Evolutionary conservation across 345 rosid genomes (phyloP).

Genomic region (Eucalyptus grandis): DNA sequence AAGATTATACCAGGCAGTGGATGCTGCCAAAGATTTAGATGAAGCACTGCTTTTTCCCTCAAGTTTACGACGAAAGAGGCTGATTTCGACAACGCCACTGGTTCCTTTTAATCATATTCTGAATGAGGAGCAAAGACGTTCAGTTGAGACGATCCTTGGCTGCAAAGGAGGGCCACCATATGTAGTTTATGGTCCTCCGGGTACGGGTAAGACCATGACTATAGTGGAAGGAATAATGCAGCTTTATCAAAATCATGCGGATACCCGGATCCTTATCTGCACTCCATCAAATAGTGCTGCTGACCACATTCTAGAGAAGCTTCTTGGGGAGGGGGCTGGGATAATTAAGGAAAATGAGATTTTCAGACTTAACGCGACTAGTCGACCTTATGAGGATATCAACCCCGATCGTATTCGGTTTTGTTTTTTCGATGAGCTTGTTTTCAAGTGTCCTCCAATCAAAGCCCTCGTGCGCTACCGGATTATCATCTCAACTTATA

Average conservation of each 20-base stretch:
- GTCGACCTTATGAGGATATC: conserved; percentile 62
- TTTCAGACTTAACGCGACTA: conserved; percentile 79
- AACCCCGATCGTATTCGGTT: conserved; percentile 44
- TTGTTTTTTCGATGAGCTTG: conserved; percentile 54
- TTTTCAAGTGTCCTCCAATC: conserved; percentile 71
- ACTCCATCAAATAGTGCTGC: conserved; percentile 94
- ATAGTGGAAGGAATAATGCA: conserved; percentile 78
- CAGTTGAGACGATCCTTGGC: conserved; percentile 71
- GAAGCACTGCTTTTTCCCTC: conserved; percentile 55
- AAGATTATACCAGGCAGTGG: conserved; percentile 68
- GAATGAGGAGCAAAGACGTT: conserved; percentile 68
- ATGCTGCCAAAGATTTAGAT: conserved; percentile 42
- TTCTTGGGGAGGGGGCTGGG: conserved; percentile 33
- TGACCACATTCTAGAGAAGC: conserved; percentile 66
- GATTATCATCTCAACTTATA: conserved; percentile 70
- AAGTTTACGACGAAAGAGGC: conserved; percentile 18
- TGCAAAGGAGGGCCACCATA: conserved; percentile 85
- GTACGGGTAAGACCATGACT: conserved; percentile 93
- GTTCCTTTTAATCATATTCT: conserved; percentile 49
- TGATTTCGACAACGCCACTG: conserved; percentile 29
- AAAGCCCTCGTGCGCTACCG: conserved; percentile 33
- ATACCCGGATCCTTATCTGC: conserved; percentile 64
- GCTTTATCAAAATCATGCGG: conserved; percentile 26
- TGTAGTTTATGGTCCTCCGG: conserved; percentile 89
- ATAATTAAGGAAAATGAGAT: conserved; percentile 40